Percentiles rank a stretch among this genome's conserved stretches.
phyloP scores from a whole-genome alignment of 1,284 basidiomycete species.

The Apiotrichum sp. region DNA sequence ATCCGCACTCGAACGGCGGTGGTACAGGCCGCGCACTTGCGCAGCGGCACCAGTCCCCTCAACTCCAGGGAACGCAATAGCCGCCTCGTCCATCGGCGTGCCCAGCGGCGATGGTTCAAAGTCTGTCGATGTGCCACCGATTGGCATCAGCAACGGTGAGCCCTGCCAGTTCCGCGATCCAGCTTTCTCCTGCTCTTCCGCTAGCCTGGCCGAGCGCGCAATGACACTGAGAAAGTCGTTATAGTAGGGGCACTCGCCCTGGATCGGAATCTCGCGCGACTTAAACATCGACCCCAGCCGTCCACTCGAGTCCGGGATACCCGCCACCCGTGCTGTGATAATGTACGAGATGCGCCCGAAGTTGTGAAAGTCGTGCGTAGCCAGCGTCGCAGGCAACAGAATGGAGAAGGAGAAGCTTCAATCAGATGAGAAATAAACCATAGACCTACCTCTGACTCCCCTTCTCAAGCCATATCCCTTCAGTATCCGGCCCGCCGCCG shows the following conservation, averaged over 20 bases:
- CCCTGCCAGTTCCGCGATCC: neutral
- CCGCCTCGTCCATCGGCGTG: constrained; percentile 4
- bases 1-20: constrained; percentile 14
- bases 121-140: neutral
- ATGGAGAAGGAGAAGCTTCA: constrained; percentile 33
- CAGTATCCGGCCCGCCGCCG: constrained; percentile 14
- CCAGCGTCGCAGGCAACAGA: constrained; percentile 34
- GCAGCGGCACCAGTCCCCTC: neutral
- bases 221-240: constrained; percentile 35
- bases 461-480: constrained; percentile 43
- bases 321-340: constrained; percentile 27
- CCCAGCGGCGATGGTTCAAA: neutral
- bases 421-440: neutral
- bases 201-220: constrained; percentile 31
- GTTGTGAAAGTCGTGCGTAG: constrained; percentile 28
- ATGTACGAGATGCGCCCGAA: constrained; percentile 33
- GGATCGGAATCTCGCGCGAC: constrained; percentile 6
- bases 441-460: constrained; percentile 29
- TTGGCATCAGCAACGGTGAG: constrained; percentile 4
- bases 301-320: constrained; percentile 7
- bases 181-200: constrained; percentile 3
- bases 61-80: constrained; percentile 8
- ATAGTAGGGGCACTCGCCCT: constrained; percentile 25
- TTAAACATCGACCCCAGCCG: constrained; percentile 12
- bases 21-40: constrained; percentile 10